Base-by-base conservation (phyloP, 495 filamentous ascomycete genomes). In the Beverwykella pulmonaria region DNA sequence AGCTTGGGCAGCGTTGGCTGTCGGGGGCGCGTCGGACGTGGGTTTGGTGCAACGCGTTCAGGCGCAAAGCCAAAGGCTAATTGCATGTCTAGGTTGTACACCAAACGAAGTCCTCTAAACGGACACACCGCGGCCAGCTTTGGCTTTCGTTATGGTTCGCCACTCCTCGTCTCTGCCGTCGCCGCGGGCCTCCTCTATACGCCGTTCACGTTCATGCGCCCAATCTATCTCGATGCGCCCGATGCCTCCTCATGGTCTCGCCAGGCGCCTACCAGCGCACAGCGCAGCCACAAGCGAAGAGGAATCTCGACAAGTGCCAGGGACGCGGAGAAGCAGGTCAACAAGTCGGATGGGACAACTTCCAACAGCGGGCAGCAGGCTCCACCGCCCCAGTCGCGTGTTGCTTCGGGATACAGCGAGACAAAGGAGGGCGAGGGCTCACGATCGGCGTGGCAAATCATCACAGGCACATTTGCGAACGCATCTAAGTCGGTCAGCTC, bases 401-500 rank as follows among this genome's bases (percentile, higher is more conserved):
- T 72, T 10, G 70, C 59, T 14, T 17, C 27, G 14, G 61, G 59
- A 5, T 46, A 58, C 20, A 50, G 26, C 23, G 54, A 49, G 15
- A 56, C 53, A 34, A 36, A 57, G 23, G 47, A 54, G 5, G 50
- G 19, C 10, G 61, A 59, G 44, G 61, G 30, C 1, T 6, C 32
- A 32, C 7, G 48, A 17, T 63, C 57, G 17, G 30, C 56, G 36
- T 69, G 61, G 61, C 17, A 53, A 36, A 44, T 34, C n/a, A 53
- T 69, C 14, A 62, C 62, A 6, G 49, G 22, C n/a, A 63, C 25
- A 25, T 15, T 69, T 5, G 14, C 59, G 36, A 63, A 34, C 56
- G 53, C 66, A 3, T 61, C 62, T 15, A 54, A 61, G 19, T 68
- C 69, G 9, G 56, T 76, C 39, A 26, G 49, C 20, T 69, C 82